phyloP scores from a whole-genome alignment of 768 basidiomycete genomes.

The Ramaria sp. region DNA sequence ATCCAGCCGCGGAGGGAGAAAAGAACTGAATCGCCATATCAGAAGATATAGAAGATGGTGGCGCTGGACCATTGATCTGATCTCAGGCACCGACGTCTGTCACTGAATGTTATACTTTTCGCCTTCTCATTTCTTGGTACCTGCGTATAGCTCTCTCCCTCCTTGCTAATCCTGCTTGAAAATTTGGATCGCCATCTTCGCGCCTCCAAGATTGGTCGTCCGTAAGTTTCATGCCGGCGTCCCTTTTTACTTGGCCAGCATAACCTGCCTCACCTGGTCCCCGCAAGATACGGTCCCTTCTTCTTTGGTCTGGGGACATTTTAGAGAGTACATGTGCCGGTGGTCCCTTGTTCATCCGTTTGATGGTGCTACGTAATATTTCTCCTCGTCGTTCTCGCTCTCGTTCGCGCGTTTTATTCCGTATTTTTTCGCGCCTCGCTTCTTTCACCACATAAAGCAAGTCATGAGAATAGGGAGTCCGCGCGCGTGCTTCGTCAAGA shows the following conservation, averaged over 20 bases:
- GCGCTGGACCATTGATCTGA: no score
- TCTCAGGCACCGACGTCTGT: no score
- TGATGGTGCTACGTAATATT: conserved; percentile 35
- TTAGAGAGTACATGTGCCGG: conserved; percentile 48
- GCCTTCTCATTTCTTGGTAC: background rate
- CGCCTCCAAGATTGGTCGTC: conserved; percentile 23
- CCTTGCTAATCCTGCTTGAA: background rate
- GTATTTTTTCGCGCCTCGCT: conserved; percentile 49
- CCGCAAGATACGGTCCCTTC: conserved; percentile 37
- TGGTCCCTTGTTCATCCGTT: conserved; percentile 41
- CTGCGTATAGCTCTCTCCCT: background rate
- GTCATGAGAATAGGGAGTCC: conserved; percentile 33
- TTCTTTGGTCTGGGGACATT: conserved; percentile 39
- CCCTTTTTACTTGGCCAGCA: conserved; percentile 50
- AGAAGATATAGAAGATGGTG: no score
- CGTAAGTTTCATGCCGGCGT: conserved; percentile 38
- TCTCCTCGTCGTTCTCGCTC: conserved; percentile 57
- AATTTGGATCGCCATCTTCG: conserved; percentile 19
- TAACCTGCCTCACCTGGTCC: conserved; percentile 60
- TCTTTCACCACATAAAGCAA: conserved; percentile 38
- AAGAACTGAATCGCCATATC: no score
- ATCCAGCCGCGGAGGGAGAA: no score
- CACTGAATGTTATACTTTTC: background rate
- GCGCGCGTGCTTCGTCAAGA: conserved; percentile 32
- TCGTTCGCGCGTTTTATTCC: conserved; percentile 53